These are phyloP conservation scores for Vanrija sp. DNA, from an alignment of 1,284 basidiomycete genomes.

Conservation along the genomic window DNA sequence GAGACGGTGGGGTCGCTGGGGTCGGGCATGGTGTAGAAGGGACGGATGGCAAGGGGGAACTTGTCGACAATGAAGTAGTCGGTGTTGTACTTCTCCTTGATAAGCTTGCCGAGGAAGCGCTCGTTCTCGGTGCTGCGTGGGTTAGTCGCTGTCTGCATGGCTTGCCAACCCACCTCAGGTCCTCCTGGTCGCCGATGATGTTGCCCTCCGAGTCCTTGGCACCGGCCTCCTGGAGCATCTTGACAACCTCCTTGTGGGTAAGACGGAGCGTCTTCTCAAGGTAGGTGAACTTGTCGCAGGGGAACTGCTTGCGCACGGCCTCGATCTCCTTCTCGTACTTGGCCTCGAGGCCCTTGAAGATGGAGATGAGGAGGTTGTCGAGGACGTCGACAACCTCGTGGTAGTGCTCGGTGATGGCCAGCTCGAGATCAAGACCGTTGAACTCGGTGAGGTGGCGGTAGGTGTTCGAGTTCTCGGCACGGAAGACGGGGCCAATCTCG, in stretches of 20 bases:
- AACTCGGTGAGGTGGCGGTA: constrained; percentile 99
- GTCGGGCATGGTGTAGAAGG: constrained; percentile 99
- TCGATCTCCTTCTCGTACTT: constrained; percentile 76
- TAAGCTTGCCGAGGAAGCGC: constrained; percentile 80
- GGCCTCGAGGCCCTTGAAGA: constrained; percentile 76
- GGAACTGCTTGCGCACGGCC: constrained; percentile 78
- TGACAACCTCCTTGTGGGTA: constrained; percentile 81
- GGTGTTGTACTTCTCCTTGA: constrained; percentile 82
- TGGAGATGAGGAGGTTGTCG: constrained; percentile 74
- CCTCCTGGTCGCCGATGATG: constrained; percentile 67
- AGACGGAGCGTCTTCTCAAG: constrained; percentile 75
- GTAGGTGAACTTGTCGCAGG: constrained; percentile 83
- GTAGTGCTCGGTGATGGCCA: constrained; percentile 97
- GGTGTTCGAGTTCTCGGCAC: constrained; percentile 97
- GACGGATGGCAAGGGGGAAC: constrained; percentile 81
- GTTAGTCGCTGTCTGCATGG: too few relatives aligned
- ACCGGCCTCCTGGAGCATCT: constrained; percentile 77
- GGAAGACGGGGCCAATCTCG: constrained; percentile 90
- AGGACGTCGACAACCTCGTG: constrained; percentile 90
- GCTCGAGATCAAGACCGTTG: constrained; percentile 97
- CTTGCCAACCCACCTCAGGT: constrained; percentile 66
- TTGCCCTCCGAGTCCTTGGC: constrained; percentile 54
- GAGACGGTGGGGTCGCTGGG: constrained; percentile 81
- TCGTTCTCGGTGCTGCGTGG: constrained; percentile 58
- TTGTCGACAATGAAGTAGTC: constrained; percentile 99